These are phyloP conservation scores for Mortierella alpina DNA, from an alignment of 192 early-diverging fungal genomes.

Conservation along the genomic window DNA sequence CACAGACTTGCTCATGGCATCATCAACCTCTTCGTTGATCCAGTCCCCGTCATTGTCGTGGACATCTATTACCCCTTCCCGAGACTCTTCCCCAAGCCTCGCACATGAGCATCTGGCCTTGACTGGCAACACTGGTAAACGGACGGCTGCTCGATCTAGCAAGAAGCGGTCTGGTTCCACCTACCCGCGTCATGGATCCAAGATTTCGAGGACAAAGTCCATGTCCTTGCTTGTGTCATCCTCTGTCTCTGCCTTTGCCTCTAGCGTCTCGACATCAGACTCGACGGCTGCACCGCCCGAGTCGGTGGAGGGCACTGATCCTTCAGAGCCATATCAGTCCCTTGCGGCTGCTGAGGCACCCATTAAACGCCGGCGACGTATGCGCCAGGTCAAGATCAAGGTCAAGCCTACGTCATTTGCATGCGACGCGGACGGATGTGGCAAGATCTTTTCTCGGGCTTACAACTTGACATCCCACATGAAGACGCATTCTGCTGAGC, in stretches of 20 bases:
- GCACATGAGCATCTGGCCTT: not conserved
- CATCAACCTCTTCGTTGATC: not conserved
- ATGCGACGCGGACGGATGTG: conserved; percentile 58
- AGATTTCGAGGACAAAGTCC: not conserved
- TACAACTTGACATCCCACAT: conserved; percentile 87
- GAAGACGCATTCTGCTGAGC: conserved; percentile 78
- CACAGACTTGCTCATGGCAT: not conserved
- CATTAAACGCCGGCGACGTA: conserved; percentile 17
- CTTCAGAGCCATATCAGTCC: not conserved
- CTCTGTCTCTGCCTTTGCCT: not conserved
- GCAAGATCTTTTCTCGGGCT: conserved; percentile 76
- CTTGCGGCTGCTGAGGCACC: not conserved
- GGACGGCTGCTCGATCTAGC: not conserved
- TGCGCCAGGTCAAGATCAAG: conserved; percentile 39
- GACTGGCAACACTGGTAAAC: not conserved
- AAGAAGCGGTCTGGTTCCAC: not conserved
- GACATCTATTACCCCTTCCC: conserved; percentile 14
- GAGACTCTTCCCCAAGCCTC: not conserved
- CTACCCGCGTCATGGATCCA: not conserved
- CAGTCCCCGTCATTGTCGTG: conserved; percentile 21
- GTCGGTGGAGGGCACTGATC: not conserved
- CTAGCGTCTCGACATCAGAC: not conserved
- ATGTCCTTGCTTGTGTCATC: not conserved
- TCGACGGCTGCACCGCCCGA: not conserved
- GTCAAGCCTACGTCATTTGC: conserved; percentile 29